Evolutionary conservation across 108 stramenopile species (phyloP), one percentile per base, ranked within the genome.

Genomic region (Skeletonema marinoi): DNA sequence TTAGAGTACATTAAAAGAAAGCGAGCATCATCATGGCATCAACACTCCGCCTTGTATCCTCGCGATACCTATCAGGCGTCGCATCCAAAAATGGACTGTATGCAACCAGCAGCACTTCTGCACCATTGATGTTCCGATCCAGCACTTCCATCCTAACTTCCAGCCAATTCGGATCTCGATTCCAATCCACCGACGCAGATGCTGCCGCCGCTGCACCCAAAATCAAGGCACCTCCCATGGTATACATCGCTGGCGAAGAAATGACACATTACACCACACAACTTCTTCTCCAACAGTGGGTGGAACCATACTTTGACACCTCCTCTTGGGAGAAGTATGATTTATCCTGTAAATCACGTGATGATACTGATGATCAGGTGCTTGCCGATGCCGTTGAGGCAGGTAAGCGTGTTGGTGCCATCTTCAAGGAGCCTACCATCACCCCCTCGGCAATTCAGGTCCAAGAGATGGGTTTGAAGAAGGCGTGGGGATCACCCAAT

Each of bases 381-480:
- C 76, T 98, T 60, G 69, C 86, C 54, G 97, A 98, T 68, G 96
- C 96, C 46, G 98, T 98, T 16, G 87, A 86, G 51, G 97, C 97
- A 31, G 98, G 98, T 2, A 81, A 86, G 58, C 82, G 93, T 19
- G 89, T 98, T 69, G 93, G 96, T 6, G 95, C 96, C 62, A 96
- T 98, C 75, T 98, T 96, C 88, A 98, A 98, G 87, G 98, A 98
- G 82, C 98, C 98, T 21, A 98, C 98, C 74, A 96, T 98, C 70
- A 98, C 98, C 21, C 98, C 98, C 14, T 85, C 90, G 32, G 92
- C 93, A 4, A 68, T 91, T 44, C 95, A 96, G 68, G 93, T 94
- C 10, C 87, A 97, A 71, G 90, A 93, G 66, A 90, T 98, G 87
- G 97, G 97, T 17, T 85, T 98, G 29, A 87, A 85, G 72, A 96